Evolutionary conservation across 257 asterid species (phyloP).

Genomic region (Solanum tacnaense): DNA sequence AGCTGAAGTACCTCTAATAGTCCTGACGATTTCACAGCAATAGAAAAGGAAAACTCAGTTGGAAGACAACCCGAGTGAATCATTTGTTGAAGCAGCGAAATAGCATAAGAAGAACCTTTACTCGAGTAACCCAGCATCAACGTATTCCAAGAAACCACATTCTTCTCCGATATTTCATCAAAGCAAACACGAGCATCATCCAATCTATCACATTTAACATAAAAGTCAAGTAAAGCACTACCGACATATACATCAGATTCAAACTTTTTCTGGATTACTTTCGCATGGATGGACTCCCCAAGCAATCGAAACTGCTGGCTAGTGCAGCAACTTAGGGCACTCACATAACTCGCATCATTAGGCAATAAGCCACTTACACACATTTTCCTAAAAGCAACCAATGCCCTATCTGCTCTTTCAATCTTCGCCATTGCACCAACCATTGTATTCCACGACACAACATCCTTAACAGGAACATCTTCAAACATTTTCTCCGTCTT

Average conservation of each 20-base stretch:
- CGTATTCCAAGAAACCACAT: constrained; percentile 64
- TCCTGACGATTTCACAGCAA: constrained; percentile 38
- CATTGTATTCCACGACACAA: constrained; percentile 57
- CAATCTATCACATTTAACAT: constrained; percentile 41
- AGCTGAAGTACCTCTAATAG: constrained; percentile 45
- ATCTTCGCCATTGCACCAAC: constrained; percentile 38
- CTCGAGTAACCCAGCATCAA: constrained; percentile 63
- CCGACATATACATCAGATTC: constrained; percentile 43
- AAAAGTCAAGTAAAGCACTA: constrained; percentile 56
- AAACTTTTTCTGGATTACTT: constrained; percentile 37
- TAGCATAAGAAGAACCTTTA: constrained; percentile 25
- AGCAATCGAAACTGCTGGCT: constrained; percentile 16
- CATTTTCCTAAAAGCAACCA: constrained; percentile 35
- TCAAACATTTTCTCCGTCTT: constrained; percentile 51
- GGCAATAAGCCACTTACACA: constrained; percentile 31
- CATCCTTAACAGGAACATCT: constrained; percentile 36
- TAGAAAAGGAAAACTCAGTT: constrained; percentile 50
- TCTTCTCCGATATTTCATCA: constrained; percentile 47
- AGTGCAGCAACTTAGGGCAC: constrained; percentile 43
- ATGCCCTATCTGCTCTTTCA: constrained; percentile 28
- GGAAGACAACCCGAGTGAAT: constrained; percentile 41
- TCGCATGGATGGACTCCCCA: constrained; percentile 59
- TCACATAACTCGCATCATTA: constrained; percentile 34
- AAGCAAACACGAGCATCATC: constrained; percentile 55
- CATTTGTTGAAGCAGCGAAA: constrained; percentile 47